Base-by-base conservation (phyloP, 176 grass and related monocot genomes). In the Oryza glaberrima region DNA sequence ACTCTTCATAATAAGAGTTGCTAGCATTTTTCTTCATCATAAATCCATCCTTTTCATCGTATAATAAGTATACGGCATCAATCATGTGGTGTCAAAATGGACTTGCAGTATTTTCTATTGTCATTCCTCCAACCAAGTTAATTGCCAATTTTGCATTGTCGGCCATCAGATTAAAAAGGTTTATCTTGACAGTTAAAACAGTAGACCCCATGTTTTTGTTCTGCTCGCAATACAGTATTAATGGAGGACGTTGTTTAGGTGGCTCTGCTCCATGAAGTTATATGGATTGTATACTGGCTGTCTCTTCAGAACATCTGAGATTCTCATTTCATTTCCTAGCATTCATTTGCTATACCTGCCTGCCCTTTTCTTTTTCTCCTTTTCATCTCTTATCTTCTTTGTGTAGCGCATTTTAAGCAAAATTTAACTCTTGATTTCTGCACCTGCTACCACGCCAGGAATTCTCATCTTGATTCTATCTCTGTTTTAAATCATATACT, bases 261-360 rank as follows among this genome's bases (percentile, higher is more conserved):
- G 60, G 77, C 85, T 77, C 89, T 91, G 77, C 85, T 88, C 81
- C 89, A 85, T 78, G 71, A 84, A 77, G 35, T 26, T 48, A 63
- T 52, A 69, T 64, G 23, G 4, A 7, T 23, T 70, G 67, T 78
- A 67, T 43, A 51, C 22, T 73, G 70, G 79, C 19, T 79, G 65
- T 77, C 52, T 63, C 16, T 68, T 84, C 14, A 41, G 45, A 79
- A 60, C 75, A 75, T 70, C 28, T 16, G 44, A 66, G 49, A 87
- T 80, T 88, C 48, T 68, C 72, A 49, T 81, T 68, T 68, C 72
- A 49, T 81, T 68, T 72, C 52, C 32, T 83, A 5, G 28, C 58
- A 7, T 81, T 77, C 9, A 40, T 58, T 58, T 58, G 17, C 35
- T 68, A 7, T 72, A 32, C 67, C 32, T 67, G 81, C 19, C 63